Evolutionary conservation across 192 early-diverging fungal species (phyloP).

Genomic region (Coemansia sp.): DNA sequence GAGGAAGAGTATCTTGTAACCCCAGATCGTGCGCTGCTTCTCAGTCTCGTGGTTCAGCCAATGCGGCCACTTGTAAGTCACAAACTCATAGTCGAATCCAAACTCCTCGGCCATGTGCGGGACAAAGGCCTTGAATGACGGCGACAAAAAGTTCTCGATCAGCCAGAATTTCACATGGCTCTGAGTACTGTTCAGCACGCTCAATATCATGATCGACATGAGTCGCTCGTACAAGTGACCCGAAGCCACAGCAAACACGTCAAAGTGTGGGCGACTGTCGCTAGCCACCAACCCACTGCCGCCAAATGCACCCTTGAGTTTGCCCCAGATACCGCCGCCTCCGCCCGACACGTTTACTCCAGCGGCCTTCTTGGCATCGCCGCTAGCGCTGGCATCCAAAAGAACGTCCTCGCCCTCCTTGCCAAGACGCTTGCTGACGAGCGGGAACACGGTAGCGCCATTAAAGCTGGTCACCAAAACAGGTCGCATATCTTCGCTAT

Average conservation of each 20-base stretch:
- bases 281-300: conserved; percentile 1
- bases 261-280: conserved; percentile 63
- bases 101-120: conserved; percentile 85
- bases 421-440: conserved; percentile 78
- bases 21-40: conserved; percentile 98
- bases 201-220: conserved; percentile 95
- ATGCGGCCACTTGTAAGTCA: conserved; percentile 98
- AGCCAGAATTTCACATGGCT: conserved; percentile 98
- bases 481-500: conserved; percentile 29
- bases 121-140: conserved; percentile 93
- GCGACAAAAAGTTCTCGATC: conserved; percentile 97
- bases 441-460: conserved; percentile 81
- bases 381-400: conserved; percentile 28
- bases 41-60: conserved; percentile 92
- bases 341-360: neutral
- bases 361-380: conserved; percentile 10
- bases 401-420: conserved; percentile 79
- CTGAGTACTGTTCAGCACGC: conserved; percentile 85
- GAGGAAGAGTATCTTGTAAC: conserved; percentile 98
- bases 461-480: conserved; percentile 79
- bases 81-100: conserved; percentile 92
- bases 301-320: conserved; percentile 35
- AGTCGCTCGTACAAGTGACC: conserved; percentile 98
- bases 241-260: conserved; percentile 98
- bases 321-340: conserved; percentile 39